These are phyloP conservation scores for Zymoseptoria ardabiliae DNA, from an alignment of 2,329 filamentous ascomycete genomes.

Conservation along the genomic window DNA sequence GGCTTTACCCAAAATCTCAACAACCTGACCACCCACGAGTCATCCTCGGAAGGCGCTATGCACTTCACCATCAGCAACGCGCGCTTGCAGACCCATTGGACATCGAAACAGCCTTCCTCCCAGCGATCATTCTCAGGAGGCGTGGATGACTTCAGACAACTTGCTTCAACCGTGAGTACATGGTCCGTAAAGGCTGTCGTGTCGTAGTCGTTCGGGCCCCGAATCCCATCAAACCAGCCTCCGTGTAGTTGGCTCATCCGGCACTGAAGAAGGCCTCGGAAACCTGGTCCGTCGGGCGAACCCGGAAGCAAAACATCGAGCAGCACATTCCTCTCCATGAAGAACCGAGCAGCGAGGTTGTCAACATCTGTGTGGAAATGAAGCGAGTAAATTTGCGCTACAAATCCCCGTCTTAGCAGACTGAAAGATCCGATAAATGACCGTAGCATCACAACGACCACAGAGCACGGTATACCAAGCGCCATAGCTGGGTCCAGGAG, in stretches of 20 bases:
- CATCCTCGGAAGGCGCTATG: not conserved
- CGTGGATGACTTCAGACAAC: not conserved
- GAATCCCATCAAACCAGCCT: not conserved
- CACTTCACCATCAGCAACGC: not conserved
- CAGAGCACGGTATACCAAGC: not conserved
- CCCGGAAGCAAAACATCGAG: not conserved
- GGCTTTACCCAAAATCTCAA: not conserved
- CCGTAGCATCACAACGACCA: not conserved
- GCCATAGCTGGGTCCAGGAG: not conserved
- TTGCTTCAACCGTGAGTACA: not conserved
- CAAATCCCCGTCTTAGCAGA: not conserved
- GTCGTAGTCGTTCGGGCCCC: not conserved
- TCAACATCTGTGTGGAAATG: too few relatives aligned
- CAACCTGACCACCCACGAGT: not conserved
- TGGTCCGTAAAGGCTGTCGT: not conserved
- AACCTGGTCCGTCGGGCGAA: not conserved
- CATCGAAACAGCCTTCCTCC: not conserved
- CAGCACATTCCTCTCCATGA: not conserved
- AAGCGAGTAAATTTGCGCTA: not conserved
- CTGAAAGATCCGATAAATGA: not conserved
- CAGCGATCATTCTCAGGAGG: not conserved
- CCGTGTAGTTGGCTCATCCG: not conserved
- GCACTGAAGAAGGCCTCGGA: not conserved
- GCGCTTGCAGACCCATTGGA: not conserved
- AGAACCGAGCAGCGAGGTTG: not conserved